Evolutionary conservation across 2,329 filamentous ascomycete genomes (phyloP), one percentile per base, ranked within the genome.

Genomic region (Fusarium sp.): DNA sequence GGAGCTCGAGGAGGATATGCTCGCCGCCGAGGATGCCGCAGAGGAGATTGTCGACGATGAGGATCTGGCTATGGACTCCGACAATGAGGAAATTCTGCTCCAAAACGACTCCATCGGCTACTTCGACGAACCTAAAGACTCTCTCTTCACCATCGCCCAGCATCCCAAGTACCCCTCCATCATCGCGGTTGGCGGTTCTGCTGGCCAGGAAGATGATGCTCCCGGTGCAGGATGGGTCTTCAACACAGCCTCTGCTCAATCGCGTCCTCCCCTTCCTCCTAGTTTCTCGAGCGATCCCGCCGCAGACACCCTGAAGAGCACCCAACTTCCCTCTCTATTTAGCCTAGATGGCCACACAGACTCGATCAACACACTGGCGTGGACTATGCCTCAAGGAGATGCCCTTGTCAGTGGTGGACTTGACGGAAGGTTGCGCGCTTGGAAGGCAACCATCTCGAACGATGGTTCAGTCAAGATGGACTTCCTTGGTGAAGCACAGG

Each of bases 31-130:
- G 73, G 91, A 90, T 74, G 91, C 94, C 83, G 89, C 92, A 69
- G 89, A 91, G 76, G 91, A 91, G 74, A 91, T 95, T 83, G 89
- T 97, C 72, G 91, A 77, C 38, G 91, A 90, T 68, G 91, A 89
- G 56, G 93, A 97, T 80, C 87, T 93, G 60, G 89, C 89, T 47
- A 97, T 97, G 94, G 94, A 95, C 78, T 93, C 91, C 8, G 89
- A 89, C 67, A 90, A 91, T 60, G 92, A 93, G 75, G 94, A 96
- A 81, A 90, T 98, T 45, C 84, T 90, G 45, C 87, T 98, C 12
- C 90, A 96, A 71, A 99, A 98, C 86, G 95, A 99, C 86, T 97
- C 94, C 74, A 87, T 92, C 74, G 95, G 94, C 68, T 95, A 97
- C 86, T 98, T 98, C 79, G 96, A 98, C 85, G 83, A 85, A 39